These are phyloP conservation scores for Vaccinium macrocarpon DNA, from an alignment of 148 eudicot species.

Conservation along the genomic window DNA sequence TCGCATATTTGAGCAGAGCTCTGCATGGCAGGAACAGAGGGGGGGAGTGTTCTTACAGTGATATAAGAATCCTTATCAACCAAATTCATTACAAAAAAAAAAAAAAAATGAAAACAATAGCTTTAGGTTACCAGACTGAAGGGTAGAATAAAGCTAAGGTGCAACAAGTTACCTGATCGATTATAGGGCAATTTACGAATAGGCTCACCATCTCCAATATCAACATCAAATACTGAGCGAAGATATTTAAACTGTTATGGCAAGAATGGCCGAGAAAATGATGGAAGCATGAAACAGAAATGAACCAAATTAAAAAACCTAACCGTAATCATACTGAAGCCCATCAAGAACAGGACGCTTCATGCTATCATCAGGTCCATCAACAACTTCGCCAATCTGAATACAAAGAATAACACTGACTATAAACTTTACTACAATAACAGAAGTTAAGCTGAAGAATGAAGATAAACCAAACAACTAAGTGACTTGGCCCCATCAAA, in stretches of 20 bases:
- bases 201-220: conserved; percentile 97
- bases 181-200: conserved; percentile 93
- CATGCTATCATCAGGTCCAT: conserved; percentile 83
- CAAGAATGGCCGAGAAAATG: background rate
- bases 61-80: background rate
- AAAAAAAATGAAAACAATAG: background rate
- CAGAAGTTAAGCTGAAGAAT: background rate
- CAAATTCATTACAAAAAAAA: background rate
- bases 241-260: background rate
- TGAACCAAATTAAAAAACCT: conserved; percentile 21
- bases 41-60: no score
- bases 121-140: background rate
- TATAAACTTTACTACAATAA: background rate
- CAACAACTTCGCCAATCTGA: conserved; percentile 97
- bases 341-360: conserved; percentile 73
- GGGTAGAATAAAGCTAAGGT: background rate
- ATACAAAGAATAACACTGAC: background rate
- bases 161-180: conserved; percentile 59
- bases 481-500: background rate
- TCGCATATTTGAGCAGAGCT: background rate
- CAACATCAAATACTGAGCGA: conserved; percentile 80
- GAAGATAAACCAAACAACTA: conserved; percentile 3
- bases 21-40: no score
- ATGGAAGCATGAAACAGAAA: background rate
- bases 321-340: conserved; percentile 80